Base-by-base conservation (phyloP, 2,329 filamentous ascomycete genomes). In the Alternaria dauci region DNA sequence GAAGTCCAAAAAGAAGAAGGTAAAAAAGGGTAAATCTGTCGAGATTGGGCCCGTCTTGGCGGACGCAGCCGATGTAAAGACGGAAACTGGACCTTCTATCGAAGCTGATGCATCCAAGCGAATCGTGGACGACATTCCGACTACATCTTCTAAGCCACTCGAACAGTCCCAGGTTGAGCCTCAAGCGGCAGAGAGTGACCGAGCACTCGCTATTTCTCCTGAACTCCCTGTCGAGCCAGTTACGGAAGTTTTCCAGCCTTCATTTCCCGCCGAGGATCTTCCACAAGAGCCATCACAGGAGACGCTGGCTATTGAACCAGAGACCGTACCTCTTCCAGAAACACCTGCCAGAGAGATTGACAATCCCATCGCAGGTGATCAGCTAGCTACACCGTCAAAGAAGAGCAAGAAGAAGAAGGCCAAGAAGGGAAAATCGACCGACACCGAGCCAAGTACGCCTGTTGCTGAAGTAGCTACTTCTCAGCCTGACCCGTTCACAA, bases 381-480 rank as follows among this genome's bases (percentile, higher is more conserved):
- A 67, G 52, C 18, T 47, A 3, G 30, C 42, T 1, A 52, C 57
- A 2, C 69, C 72, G 32, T 81, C 79, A 51, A 80, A 81, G 62
- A 85, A 83, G 63, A 79, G 47, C 4, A 66, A 79, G 12, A 84
- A 84, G 59, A 79, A 81, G 54, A 70, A 65, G 38, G 59, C 59
- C 1, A 69, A 68, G 55, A 63, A 65, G 42, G 58, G 42, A 12
- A 65, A 65, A 32, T 36, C 53, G 2, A 25, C 32, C 23, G 65
- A 64, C 4, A 44, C 59, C 2, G 62, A 68, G 41, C 64, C 61
- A 20, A 55, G 43, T 20, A 68, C 59, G 11, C 42, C 60, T 23
- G 25, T 34, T 7, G 41, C 18, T 36, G 67, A 67, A 48, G 58
- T 63, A 16, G 12, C 44, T 11, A 28, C 34, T 7, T 12, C 46